A percentile compares a stretch with the other conserved stretches of the same genome.
Conservation (phyloP, 1,284 basidiomycete genomes). For the Pseudozyma thailandica region DNA sequence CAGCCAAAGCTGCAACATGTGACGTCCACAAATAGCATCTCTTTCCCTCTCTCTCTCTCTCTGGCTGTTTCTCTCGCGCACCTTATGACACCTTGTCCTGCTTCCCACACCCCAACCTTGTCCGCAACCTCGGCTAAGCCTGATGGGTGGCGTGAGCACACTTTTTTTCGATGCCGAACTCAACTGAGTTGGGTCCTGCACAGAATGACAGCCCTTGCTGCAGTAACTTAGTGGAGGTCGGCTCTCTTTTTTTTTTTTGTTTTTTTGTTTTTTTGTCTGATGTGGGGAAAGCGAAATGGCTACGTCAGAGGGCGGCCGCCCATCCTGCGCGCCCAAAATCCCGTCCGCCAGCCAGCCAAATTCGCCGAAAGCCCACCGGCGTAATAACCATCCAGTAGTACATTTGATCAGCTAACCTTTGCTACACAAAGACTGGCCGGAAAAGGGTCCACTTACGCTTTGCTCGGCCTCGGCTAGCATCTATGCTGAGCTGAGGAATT, state of each 20-base stretch:
- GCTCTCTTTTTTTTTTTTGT: too few relatives aligned
- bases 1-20: conserved; percentile 1
- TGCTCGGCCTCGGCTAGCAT: neutral
- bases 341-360: too few relatives aligned
- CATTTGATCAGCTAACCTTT: conserved; percentile 4
- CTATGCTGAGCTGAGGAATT: conserved; percentile 2
- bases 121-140: too few relatives aligned
- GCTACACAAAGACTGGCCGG: neutral
- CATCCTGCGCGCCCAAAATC: neutral
- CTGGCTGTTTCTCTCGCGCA: neutral
- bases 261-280: conserved; percentile 4
- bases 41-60: neutral
- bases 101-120: too few relatives aligned
- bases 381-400: too few relatives aligned
- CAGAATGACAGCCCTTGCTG: too few relatives aligned
- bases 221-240: too few relatives aligned
- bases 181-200: too few relatives aligned
- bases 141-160: too few relatives aligned
- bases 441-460: conserved; percentile 9
- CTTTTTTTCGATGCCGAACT: too few relatives aligned
- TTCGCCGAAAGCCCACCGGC: conserved; percentile 25
- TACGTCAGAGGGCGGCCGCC: conserved; percentile 35
- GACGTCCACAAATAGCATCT: conserved; percentile 4
- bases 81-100: neutral
- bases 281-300: conserved; percentile 11